Base-by-base conservation (phyloP, 768 basidiomycete genomes). In the Candolleomyces eurysporus region DNA sequence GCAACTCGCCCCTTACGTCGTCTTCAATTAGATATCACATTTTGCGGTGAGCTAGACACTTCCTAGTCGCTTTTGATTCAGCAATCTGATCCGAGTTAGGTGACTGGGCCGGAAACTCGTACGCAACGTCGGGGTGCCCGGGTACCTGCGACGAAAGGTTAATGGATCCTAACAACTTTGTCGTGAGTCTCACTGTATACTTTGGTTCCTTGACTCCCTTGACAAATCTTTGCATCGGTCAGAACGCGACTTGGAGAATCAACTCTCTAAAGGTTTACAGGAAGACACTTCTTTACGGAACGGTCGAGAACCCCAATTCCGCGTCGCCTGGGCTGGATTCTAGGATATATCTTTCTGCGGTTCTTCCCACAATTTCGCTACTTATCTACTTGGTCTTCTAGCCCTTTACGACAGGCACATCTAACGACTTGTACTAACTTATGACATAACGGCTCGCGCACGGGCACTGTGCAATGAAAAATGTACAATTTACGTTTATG, bases 31-130 rank as follows among this genome's bases (percentile, higher is more conserved):
- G 90, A 92, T 69, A 91, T 92, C 65, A 92, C 91, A 2, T 90
- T 92, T 66, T 92, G 91, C 67, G 91, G 90, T 86, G 69, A 68
- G 79, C 58, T 56, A 36, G 36, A 36, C 36, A 26, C 4, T 26
- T 26, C 5, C 11, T 1, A 36, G 8, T 36, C 11, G 36, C 11
- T 11, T 2, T 36, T 8, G 36, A 11, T 36, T 36, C 36, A 36
- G 11, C 36, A 36, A 8, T 7, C 36, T 36, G 36, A 36, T 36
- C 36, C 11, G 36, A 11, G 6, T 13, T 53, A 90, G 88, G 88
- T 65, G 90, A 91, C 73, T 92, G 91, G 91, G 91, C 91, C 16
- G 91, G 90, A 30, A 91, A 91, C 69, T 86, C 88, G 5, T 92
- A 92, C 66, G 81, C 84, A 5, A 88, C 88, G 10, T 86, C 81